Evolutionary conservation across 2,329 filamentous ascomycete genomes (phyloP).

Genomic region (Hypoxylon sp.): DNA sequence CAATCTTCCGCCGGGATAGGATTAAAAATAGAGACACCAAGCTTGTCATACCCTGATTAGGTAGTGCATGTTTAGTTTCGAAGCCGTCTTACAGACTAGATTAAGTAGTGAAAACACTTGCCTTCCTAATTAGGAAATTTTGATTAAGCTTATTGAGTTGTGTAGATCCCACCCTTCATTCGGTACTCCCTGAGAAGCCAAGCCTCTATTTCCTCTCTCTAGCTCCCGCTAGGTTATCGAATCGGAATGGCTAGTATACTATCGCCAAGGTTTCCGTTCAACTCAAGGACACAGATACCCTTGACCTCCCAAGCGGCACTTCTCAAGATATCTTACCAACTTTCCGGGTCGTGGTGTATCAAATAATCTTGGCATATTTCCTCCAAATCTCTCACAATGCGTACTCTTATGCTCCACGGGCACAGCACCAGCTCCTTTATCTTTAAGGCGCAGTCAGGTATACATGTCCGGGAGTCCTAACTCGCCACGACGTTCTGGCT

Average conservation of each 20-base stretch:
- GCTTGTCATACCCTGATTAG: neutral
- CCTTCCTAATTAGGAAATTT: constrained; percentile 21
- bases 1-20: neutral
- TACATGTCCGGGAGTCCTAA: constrained; percentile 22
- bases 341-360: neutral
- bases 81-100: constrained; percentile 13
- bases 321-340: constrained; percentile 22
- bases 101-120: constrained; percentile 4
- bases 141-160: constrained; percentile 11
- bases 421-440: constrained; percentile 57
- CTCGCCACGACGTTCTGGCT: constrained; percentile 3
- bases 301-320: constrained; percentile 13
- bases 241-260: constrained; percentile 18
- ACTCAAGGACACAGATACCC: constrained; percentile 3
- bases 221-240: constrained; percentile 19
- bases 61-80: constrained; percentile 12
- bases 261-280: constrained; percentile 18
- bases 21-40: constrained; percentile 6
- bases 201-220: constrained; percentile 17
- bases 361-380: constrained; percentile 13
- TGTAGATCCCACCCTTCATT: constrained; percentile 17
- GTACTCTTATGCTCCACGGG: constrained; percentile 58
- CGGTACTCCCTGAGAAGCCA: constrained; percentile 18
- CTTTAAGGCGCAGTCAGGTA: constrained; percentile 57
- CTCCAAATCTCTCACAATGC: constrained; percentile 47